A percentile compares a stretch with the other conserved stretches of the same genome.
phyloP scores from a whole-genome alignment of 176 grass and related monocot species.

The Microstegium vimineum region DNA sequence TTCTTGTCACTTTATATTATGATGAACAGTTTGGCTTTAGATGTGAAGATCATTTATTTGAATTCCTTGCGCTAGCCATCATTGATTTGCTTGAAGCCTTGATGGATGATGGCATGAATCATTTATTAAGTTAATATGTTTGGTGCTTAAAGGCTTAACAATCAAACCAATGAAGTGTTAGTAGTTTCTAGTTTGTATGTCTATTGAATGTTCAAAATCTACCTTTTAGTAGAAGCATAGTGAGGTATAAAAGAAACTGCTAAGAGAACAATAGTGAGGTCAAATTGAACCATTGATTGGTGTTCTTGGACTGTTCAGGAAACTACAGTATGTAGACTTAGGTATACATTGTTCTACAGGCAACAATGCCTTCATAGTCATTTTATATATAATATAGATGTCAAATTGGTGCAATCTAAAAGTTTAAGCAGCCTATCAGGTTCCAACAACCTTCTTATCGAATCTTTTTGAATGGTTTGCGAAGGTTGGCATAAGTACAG shows the following conservation, averaged over 20 bases:
- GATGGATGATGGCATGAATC: neutral
- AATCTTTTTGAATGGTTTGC: constrained; percentile 31
- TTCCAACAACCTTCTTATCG: neutral
- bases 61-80: neutral
- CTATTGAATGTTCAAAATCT: neutral
- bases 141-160: neutral
- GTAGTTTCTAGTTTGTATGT: neutral
- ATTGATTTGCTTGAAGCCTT: neutral
- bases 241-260: neutral
- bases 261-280: neutral
- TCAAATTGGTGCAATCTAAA: neutral
- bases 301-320: neutral
- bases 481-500: constrained; percentile 99
- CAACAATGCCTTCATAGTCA: neutral
- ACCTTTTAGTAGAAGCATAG: neutral
- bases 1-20: neutral
- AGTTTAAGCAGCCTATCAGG: no score
- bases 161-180: neutral
- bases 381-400: neutral
- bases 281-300: neutral
- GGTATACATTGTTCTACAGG: neutral
- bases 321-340: neutral
- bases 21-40: neutral
- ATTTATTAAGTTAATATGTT: neutral
- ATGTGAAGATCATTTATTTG: neutral